phyloP scores from a whole-genome alignment of 73 alveolate species.

The Paramecium sonneborni region DNA sequence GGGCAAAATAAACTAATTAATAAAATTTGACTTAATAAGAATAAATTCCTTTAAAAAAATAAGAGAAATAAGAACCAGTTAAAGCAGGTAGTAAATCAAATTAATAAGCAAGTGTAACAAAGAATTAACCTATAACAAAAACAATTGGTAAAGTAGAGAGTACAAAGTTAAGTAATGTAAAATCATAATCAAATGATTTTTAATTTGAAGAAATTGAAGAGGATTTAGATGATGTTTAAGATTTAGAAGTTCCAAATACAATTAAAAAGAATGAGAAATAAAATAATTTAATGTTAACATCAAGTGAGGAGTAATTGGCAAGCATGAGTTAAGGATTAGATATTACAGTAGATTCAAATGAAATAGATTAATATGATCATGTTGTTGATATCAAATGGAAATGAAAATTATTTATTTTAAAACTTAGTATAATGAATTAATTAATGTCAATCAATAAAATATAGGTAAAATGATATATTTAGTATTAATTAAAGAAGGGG shows the following conservation, averaged over 20 bases:
- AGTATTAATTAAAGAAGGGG: neutral
- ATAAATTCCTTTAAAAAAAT: neutral
- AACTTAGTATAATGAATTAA: neutral
- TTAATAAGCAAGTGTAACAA: neutral
- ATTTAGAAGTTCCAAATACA: neutral
- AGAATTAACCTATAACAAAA: neutral
- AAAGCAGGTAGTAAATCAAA: neutral
- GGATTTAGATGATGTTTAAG: conserved; percentile 15
- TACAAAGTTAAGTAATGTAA: neutral
- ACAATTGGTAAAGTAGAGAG: neutral
- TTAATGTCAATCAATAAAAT: neutral
- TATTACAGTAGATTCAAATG: conserved; percentile 51
- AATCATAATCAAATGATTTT: neutral
- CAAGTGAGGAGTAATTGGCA: conserved; percentile 44
- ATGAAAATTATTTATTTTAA: neutral
- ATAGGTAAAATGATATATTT: neutral
- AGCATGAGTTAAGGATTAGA: conserved; percentile 47
- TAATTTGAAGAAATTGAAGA: conserved; percentile 54
- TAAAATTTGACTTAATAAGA: neutral
- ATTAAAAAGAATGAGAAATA: neutral
- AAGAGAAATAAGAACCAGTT: neutral
- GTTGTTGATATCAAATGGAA: conserved; percentile 33
- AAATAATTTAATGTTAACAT: conserved; percentile 45
- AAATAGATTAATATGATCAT: conserved; percentile 45
- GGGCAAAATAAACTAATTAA: neutral